Percentiles rank a stretch among this genome's conserved stretches.
Evolutionary conservation across 2,329 filamentous ascomycete genomes (phyloP).

Genomic region (Zymoseptoria pseudotritici): DNA sequence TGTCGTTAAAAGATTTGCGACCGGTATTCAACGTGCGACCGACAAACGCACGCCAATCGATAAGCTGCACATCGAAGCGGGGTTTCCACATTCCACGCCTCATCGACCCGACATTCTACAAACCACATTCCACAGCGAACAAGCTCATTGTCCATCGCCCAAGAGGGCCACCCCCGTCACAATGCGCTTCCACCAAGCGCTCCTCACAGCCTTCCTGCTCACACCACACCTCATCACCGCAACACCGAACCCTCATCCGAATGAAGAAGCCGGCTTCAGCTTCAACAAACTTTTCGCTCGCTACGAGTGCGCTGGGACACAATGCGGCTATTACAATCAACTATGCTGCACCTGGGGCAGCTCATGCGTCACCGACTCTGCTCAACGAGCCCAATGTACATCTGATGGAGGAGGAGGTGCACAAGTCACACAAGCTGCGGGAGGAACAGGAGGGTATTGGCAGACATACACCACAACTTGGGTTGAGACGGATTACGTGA

Average conservation of each 20-base stretch:
- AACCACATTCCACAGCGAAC: background rate
- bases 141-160: background rate
- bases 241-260: conserved; percentile 21
- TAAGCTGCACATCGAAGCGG: background rate
- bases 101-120: background rate
- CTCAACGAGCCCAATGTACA: conserved; percentile 43
- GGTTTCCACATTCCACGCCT: background rate
- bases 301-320: conserved; percentile 36
- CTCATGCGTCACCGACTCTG: conserved; percentile 44
- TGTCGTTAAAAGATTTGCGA: background rate
- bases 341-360: conserved; percentile 43
- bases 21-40: background rate
- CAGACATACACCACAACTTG: conserved; percentile 51
- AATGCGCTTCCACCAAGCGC: conserved; percentile 22
- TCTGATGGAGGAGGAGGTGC: conserved; percentile 16
- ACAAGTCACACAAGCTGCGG: conserved; percentile 20
- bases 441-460: conserved; percentile 40
- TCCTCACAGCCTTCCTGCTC: conserved; percentile 25
- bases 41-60: background rate
- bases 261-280: conserved; percentile 23
- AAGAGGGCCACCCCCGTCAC: conserved; percentile 5
- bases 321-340: conserved; percentile 46
- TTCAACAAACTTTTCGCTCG: conserved; percentile 31
- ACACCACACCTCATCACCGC: conserved; percentile 18
- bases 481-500: conserved; percentile 47